Evolutionary conservation across 257 asterid genomes (phyloP), one percentile per base, ranked within the genome.

Genomic region (Eustoma russellianum): DNA sequence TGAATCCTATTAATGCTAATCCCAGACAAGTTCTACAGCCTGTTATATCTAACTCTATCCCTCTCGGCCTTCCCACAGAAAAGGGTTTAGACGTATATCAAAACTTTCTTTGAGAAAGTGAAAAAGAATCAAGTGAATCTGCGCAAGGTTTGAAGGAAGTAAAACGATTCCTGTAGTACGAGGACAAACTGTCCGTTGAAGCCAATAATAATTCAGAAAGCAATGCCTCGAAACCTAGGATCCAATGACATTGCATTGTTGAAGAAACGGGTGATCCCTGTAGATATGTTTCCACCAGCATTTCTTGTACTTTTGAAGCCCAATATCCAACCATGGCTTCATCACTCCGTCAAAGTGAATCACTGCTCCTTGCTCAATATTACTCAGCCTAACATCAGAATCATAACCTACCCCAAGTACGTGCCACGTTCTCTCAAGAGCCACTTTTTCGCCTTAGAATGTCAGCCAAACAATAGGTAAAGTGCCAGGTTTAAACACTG

Each of bases 251-350:
- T 92, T 88, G 71, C 99, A 92, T 49, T 85, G 93, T 60, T 79
- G 93, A 53, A 91, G 60, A 66, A 66, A 70, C 0, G 96, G 94
- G 67, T 80, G 94, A 52, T 84, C 93, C 28, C 71, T 81, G 43
- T 75, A 71, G 56, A 88, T 75, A 57, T 88, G 79, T 56, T 64
- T 83, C 66, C 60, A 68, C 98, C 98, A 92, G 50, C 65, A 76
- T 44, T 46, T 57, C 66, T 77, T 92, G 80, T 82, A 77, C 64
- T 71, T 79, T 9, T 88, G 94, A 30, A 88, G 56, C 55, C 94
- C 97, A 28, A 80, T 66, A 66, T 92, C 98, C 68, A 83, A 59
- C 98, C 97, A 92, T 48, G 98, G 98, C 57, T 92, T 92, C 77
- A 76, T 63, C 18, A 76, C 61, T 47, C 98, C 98, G 54, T 92